Conservation (phyloP, 495 filamentous ascomycete genomes). For the Xylaria palmicola region DNA sequence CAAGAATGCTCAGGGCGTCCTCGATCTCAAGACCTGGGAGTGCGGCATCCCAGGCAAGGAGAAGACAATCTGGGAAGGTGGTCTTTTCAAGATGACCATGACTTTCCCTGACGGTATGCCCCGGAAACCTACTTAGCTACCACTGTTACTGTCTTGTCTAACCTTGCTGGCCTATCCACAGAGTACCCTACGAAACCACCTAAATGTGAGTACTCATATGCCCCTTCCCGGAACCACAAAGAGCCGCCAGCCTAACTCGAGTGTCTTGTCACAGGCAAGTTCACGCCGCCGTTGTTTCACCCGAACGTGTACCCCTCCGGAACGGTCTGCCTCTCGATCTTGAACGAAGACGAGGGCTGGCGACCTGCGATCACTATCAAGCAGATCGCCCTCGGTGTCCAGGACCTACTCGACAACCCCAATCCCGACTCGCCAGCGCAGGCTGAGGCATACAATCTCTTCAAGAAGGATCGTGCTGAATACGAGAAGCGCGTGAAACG, state of each 20-base stretch:
- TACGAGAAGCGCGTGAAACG: slow-evolving; percentile 87
- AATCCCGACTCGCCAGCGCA: slow-evolving; percentile 97
- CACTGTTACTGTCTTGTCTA: slow-evolving; percentile 23
- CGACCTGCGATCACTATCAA: slow-evolving; percentile 97
- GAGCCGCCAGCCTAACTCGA: slow-evolving; percentile 25
- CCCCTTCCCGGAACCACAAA: neutral
- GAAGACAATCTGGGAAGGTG: slow-evolving; percentile 95
- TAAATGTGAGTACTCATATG: slow-evolving; percentile 70
- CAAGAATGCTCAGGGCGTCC: slow-evolving; percentile 72
- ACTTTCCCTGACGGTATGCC: slow-evolving; percentile 90
- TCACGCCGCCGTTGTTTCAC: slow-evolving; percentile 93
- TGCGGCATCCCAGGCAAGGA: slow-evolving; percentile 95
- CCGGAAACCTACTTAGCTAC: neutral
- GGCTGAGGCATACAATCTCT: slow-evolving; percentile 95
- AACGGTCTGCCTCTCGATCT: slow-evolving; percentile 93
- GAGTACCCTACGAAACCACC: slow-evolving; percentile 99
- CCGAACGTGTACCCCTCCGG: slow-evolving; percentile 98
- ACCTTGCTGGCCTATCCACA: slow-evolving; percentile 36
- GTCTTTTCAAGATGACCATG: slow-evolving; percentile 89
- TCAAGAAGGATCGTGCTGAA: slow-evolving; percentile 81
- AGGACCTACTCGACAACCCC: slow-evolving; percentile 92
- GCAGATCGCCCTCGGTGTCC: slow-evolving; percentile 92
- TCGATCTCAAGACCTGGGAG: slow-evolving; percentile 95
- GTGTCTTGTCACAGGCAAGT: slow-evolving; percentile 71
- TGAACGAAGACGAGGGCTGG: slow-evolving; percentile 99